Percentiles rank a stretch among this genome's conserved stretches.
Evolutionary conservation across 306 rosid genomes (phyloP).

Genomic region (Inga oerstediana): DNA sequence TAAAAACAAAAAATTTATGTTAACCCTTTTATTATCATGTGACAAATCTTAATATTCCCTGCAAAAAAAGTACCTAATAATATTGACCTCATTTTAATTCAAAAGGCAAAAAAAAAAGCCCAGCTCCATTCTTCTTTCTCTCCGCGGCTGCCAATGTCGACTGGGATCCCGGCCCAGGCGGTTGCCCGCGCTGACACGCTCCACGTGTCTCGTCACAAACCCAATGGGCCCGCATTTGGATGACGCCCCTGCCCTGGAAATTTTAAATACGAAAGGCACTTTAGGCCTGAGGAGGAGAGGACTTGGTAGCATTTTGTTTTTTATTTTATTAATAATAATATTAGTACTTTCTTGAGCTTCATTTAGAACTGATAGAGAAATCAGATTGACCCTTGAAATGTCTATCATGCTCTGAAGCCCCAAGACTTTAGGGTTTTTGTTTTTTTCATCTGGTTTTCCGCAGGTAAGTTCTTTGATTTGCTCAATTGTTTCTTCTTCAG

Average conservation of each 20-base stretch:
- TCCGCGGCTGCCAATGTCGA: too few relatives aligned
- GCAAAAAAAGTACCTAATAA: too few relatives aligned
- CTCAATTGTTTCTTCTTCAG: constrained; percentile 12
- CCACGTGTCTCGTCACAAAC: constrained; percentile 45
- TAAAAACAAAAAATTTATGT: too few relatives aligned
- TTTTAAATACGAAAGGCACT: constrained; percentile 31
- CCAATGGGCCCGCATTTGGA: constrained; percentile 40
- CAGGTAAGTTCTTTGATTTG: constrained; percentile 34
- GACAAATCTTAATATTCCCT: too few relatives aligned
- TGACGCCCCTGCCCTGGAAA: constrained; percentile 51
- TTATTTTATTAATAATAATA: constrained; percentile 9
- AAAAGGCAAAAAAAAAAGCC: too few relatives aligned
- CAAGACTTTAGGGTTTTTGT: constrained; percentile 54
- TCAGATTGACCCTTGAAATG: constrained; percentile 58
- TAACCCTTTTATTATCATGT: too few relatives aligned
- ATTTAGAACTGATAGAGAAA: constrained; percentile 44
- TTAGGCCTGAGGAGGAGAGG: constrained; percentile 20
- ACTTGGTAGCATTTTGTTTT: constrained; percentile 11
- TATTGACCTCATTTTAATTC: too few relatives aligned
- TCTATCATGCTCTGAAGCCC: constrained; percentile 51
- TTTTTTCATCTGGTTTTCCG: constrained; percentile 15
- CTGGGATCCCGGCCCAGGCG: neutral
- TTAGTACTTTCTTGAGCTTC: constrained; percentile 32
- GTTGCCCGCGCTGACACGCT: constrained; percentile 2
- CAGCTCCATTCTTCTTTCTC: too few relatives aligned